These are phyloP conservation scores for Backusella liffmaniae DNA, from an alignment of 192 early-diverging fungal genomes.

Conservation along the genomic window DNA sequence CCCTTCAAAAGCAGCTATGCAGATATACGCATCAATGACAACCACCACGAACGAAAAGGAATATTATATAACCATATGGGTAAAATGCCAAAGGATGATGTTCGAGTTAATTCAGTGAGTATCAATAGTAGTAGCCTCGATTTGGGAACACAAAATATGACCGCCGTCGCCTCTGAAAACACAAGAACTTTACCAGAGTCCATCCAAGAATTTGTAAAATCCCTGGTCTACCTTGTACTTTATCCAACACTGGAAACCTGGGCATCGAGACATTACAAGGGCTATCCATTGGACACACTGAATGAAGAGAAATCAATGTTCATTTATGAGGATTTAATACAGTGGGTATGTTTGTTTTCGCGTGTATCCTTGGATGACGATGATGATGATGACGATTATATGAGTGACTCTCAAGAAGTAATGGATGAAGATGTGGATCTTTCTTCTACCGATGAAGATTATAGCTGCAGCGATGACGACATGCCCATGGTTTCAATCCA, in stretches of 20 bases:
- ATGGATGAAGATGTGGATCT: background rate
- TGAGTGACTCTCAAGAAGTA: background rate
- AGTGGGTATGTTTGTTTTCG: background rate
- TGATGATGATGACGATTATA: slow-evolving; percentile 10
- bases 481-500: background rate
- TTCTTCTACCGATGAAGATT: background rate
- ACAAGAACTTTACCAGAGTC: slow-evolving; percentile 15
- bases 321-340: background rate
- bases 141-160: slow-evolving; percentile 1
- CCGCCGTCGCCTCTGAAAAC: background rate
- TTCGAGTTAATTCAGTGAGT: background rate
- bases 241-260: slow-evolving; percentile 7
- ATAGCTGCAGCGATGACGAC: background rate
- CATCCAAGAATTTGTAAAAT: slow-evolving; percentile 14
- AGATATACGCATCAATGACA: background rate
- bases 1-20: background rate
- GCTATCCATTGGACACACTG: background rate
- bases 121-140: background rate
- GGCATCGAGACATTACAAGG: slow-evolving; percentile 5
- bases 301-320: slow-evolving; percentile 11
- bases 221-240: slow-evolving; percentile 15
- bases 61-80: slow-evolving; percentile 2
- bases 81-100: background rate
- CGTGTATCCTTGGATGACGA: background rate
- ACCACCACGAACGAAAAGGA: background rate